Percentiles rank a stretch among this genome's conserved stretches.
Conservation (phyloP, 495 filamentous ascomycete genomes). For the Aspergillus baeticus region DNA sequence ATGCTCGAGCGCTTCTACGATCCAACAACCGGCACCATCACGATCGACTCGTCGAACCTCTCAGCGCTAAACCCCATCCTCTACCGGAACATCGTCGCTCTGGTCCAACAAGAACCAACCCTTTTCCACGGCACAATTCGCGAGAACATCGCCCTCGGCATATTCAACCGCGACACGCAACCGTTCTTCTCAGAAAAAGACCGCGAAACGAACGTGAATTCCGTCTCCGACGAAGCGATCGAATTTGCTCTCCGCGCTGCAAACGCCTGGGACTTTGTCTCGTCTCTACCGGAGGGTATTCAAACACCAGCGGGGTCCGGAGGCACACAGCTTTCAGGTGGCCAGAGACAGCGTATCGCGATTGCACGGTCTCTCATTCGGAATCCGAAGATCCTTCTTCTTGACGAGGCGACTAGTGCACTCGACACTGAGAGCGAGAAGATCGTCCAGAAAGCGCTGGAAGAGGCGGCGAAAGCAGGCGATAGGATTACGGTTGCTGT, state of each 20-base stretch:
- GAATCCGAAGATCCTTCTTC: conserved; percentile 66
- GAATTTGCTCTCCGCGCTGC: conserved; percentile 78
- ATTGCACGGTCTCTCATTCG: conserved; percentile 73
- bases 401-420: conserved; percentile 82
- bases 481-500: conserved; percentile 78
- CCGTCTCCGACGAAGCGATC: conserved; percentile 63
- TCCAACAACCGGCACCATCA: conserved; percentile 65
- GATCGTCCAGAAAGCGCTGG: conserved; percentile 77
- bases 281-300: conserved; percentile 71
- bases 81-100: conserved; percentile 72
- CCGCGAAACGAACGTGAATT: conserved; percentile 49
- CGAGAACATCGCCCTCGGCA: conserved; percentile 65
- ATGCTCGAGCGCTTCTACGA: conserved; percentile 87
- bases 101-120: conserved; percentile 86
- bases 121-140: conserved; percentile 81
- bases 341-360: conserved; percentile 81
- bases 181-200: conserved; percentile 14
- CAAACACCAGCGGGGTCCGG: conserved; percentile 73
- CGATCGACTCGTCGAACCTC: conserved; percentile 72
- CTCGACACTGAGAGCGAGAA: conserved; percentile 81
- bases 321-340: conserved; percentile 74
- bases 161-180: conserved; percentile 44
- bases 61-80: conserved; percentile 68
- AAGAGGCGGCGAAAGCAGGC: conserved; percentile 57
- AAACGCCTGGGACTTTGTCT: conserved; percentile 91